Percentiles rank a stretch among this genome's conserved stretches.
Evolutionary conservation across 192 early-diverging fungal species (phyloP).

Genomic region (Gaertneriomyces sp.): DNA sequence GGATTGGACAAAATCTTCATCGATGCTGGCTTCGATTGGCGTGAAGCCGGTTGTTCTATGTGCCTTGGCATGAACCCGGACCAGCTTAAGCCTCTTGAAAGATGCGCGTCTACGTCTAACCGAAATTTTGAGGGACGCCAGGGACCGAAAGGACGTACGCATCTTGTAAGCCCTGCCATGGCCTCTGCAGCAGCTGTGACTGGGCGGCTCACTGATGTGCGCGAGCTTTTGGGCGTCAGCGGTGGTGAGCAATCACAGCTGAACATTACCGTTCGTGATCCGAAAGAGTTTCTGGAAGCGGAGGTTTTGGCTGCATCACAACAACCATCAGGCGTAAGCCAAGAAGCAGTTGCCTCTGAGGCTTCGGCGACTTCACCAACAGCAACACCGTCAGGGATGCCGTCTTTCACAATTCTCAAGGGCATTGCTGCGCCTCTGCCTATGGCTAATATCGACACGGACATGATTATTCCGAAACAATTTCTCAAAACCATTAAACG

Average conservation of each 20-base stretch:
- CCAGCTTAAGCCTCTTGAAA: constrained; percentile 62
- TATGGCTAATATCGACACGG: constrained; percentile 65
- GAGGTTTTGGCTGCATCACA: constrained; percentile 21
- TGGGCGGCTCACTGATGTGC: constrained; percentile 60
- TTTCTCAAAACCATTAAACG: constrained; percentile 73
- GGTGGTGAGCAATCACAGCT: not conserved
- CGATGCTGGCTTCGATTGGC: constrained; percentile 70
- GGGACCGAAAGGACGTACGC: constrained; percentile 63
- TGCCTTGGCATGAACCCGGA: constrained; percentile 75
- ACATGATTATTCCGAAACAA: constrained; percentile 74
- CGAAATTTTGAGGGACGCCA: constrained; percentile 73
- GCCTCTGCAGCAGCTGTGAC: constrained; percentile 67
- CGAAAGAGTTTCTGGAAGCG: constrained; percentile 35
- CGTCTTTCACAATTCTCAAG: constrained; percentile 56
- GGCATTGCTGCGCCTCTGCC: constrained; percentile 57
- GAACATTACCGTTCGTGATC: constrained; percentile 34
- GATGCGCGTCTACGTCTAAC: constrained; percentile 71
- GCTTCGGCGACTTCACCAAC: constrained; percentile 12
- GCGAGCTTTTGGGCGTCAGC: constrained; percentile 34
- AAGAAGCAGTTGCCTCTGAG: not conserved
- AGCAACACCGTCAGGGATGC: constrained; percentile 44
- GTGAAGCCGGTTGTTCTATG: constrained; percentile 69
- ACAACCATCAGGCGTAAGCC: not conserved
- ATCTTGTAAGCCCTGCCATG: constrained; percentile 64
- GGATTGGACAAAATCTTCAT: constrained; percentile 65